These are phyloP conservation scores for Cymodocea nodosa DNA, from an alignment of 116 monocot species.

Conservation along the genomic window DNA sequence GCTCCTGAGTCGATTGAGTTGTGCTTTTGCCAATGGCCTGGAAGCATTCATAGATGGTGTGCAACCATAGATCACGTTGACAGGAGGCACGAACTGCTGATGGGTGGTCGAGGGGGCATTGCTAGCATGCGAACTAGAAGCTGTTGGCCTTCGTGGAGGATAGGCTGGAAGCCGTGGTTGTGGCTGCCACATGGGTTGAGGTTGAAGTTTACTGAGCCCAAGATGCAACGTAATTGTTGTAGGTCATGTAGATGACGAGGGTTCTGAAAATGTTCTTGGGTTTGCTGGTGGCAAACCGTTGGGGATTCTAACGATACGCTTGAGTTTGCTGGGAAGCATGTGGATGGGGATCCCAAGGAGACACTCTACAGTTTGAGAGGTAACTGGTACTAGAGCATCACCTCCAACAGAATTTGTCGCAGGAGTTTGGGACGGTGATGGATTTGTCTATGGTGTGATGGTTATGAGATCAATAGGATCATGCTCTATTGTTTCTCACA, in stretches of 20 bases:
- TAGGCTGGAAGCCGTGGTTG: constrained; percentile 24
- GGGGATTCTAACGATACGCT: neutral
- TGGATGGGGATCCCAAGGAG: too few relatives aligned
- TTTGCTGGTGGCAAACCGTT: neutral
- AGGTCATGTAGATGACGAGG: constrained; percentile 7
- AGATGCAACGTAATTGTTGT: constrained; percentile 51
- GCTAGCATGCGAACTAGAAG: constrained; percentile 12
- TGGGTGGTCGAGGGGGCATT: constrained; percentile 5
- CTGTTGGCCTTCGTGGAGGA: constrained; percentile 48
- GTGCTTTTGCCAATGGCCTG: constrained; percentile 2
- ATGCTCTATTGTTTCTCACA: constrained; percentile 42
- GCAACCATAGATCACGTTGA: neutral
- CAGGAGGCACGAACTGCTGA: constrained; percentile 2
- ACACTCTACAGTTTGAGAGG: neutral
- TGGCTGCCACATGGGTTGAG: constrained; percentile 12
- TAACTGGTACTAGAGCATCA: too few relatives aligned
- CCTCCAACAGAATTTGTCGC: constrained; percentile 6
- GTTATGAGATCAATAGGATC: constrained; percentile 71
- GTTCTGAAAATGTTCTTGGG: neutral
- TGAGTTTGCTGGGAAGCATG: too few relatives aligned
- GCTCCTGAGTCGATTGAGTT: constrained; percentile 8
- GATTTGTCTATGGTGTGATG: constrained; percentile 38
- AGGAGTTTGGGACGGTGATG: constrained; percentile 44
- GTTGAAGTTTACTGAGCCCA: constrained; percentile 47
- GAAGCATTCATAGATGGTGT: neutral